Percentiles rank a stretch among this genome's conserved stretches.
Conservation (phyloP, 2,329 filamentous ascomycete genomes). For the Xylariaceae sp. region DNA sequence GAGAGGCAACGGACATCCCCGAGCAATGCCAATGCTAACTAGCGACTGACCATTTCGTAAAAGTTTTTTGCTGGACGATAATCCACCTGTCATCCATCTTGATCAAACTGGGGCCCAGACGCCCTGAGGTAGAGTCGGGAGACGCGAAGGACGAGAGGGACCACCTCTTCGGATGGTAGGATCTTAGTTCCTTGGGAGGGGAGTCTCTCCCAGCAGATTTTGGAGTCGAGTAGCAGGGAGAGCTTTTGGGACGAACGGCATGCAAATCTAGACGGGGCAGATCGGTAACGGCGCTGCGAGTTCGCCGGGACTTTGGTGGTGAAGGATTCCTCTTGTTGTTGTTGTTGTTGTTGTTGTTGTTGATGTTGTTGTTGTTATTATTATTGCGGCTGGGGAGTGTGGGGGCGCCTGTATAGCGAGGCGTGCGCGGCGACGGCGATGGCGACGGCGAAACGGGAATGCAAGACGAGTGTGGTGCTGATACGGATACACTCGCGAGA, state of each 20-base stretch:
- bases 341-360: constrained; percentile 3
- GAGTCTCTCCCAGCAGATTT: constrained; percentile 26
- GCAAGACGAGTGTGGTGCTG: constrained; percentile 16
- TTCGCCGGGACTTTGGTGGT: constrained; percentile 22
- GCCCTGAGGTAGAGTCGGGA: constrained; percentile 45
- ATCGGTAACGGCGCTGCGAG: constrained; percentile 20
- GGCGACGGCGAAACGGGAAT: constrained; percentile 7
- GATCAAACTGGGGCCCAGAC: constrained; percentile 36
- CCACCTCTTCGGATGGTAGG: constrained; percentile 32
- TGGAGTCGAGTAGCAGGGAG: constrained; percentile 34
- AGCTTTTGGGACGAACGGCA: constrained; percentile 44
- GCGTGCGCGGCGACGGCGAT: constrained; percentile 4
- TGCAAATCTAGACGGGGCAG: constrained; percentile 37
- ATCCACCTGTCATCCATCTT: constrained; percentile 67
- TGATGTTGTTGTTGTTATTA: neutral
- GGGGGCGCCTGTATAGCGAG: constrained; percentile 6
- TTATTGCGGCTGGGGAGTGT: neutral
- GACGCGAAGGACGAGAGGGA: constrained; percentile 38
- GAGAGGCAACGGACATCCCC: neutral
- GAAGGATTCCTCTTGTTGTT: constrained; percentile 15
- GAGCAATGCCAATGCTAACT: neutral
- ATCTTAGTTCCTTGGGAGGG: constrained; percentile 26
- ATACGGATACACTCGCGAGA: constrained; percentile 22
- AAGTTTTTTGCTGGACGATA: constrained; percentile 94
- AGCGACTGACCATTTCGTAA: constrained; percentile 80